Base-by-base conservation (phyloP, 495 filamentous ascomycete genomes). In the Glarea lozoyensis region DNA sequence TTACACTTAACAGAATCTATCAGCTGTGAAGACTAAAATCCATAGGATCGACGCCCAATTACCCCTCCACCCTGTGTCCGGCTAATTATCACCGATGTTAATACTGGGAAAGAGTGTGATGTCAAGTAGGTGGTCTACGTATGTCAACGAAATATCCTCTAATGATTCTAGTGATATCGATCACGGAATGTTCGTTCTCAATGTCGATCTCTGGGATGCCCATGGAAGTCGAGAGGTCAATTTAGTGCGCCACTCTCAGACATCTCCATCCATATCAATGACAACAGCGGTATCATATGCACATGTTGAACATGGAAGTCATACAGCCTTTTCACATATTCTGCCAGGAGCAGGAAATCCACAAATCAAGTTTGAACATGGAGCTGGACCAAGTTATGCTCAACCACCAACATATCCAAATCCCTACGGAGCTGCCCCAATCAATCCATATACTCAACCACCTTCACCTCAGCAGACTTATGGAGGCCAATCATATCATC, bases 61-160 rank as follows among this genome's bases (percentile, higher is more conserved):
- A 96, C 92, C 20, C 92, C 92, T 22, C 92, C 92, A 18, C 92
- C 92, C 9, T 96, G 90, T 60, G 84, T 96, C 33, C 71, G 84
- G 46, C 74, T 98, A 6, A 70, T 94, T 18, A 79, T 98, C 18
- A 78, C 69, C 53, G 92, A 97, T 60, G 70, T 75, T 30, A 67
- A 65, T 22, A 88, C 88, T 1, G 81, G 86, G 16, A 86, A 92
- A 56, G 87, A 94, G 60, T 74, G 94, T 36, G 85, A 94, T 63
- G 82, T 82, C 67, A 90, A 86, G 85, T 94, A 70, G 60, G 84
- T 45, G 24, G 10, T 20, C 13, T 10, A 16, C 19, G 15, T 21
- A 6, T 15, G 15, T 12, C 25, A 15, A 27, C 23, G 12, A 24
- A 17, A 15, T 11, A 15, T 35, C 15, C 15, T 15, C 15, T 15